Evolutionary conservation across 768 basidiomycete species (phyloP), one percentile per base, ranked within the genome.

Genomic region (Ramaria sp.): DNA sequence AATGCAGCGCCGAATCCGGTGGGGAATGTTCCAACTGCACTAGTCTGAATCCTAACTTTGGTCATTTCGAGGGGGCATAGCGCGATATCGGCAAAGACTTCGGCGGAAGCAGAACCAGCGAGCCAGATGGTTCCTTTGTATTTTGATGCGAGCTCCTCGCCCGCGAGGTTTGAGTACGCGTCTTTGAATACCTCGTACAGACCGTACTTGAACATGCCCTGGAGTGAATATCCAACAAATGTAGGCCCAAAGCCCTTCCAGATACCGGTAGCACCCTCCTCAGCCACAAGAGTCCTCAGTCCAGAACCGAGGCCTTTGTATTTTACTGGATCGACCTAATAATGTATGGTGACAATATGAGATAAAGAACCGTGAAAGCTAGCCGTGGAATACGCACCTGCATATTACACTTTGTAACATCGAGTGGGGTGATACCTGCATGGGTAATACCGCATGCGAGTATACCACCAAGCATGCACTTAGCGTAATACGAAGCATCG

Each of bases 181-280:
- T 96, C 93, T 78, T 95, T 97, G 87, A 94, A 97, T 65, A 87
- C 69, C 72, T 97, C 93, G 69, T 96, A 96, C 68, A 94, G 88
- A 74, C 94, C 94, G 69, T 90, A 96, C 73, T 97, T 97, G 85
- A 95, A 92, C 81, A 93, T 84, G 67, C 94, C 94, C 73, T 96
- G 94, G 63, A 92, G 78, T 8, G 90, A 89, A 76, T 94, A 94
- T 59, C 94, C 92, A 70, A 95, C 75, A 59, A 92, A 75, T 57
- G 94, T 97, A 52, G 94, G 94, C 36, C 88, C 88, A 66, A 96
- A 74, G 64, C 94, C 94, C 71, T 95, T 97, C 83, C 92, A 87
- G 70, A 96, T 81, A 69, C 90, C 94, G 37, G 69, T 80, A 57
- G 82, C 70, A 63, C 93, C 88, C 70, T 94, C 88, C 67, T 90